Conservation (phyloP, 2,329 filamentous ascomycete genomes). For the Tolypocladium endophyticum region DNA sequence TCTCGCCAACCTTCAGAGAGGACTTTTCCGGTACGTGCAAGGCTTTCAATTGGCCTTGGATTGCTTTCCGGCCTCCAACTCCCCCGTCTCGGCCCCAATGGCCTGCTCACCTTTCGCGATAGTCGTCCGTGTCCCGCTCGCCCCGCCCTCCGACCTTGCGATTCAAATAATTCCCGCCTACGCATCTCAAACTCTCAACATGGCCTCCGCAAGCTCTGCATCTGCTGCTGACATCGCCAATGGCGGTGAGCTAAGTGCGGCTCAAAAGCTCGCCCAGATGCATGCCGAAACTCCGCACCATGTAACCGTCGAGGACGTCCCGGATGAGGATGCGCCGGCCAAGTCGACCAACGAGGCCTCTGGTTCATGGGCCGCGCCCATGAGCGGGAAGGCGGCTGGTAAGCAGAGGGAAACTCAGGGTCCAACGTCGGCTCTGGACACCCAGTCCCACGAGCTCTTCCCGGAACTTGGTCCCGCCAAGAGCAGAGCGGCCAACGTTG, state of each 20-base stretch:
- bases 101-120: not conserved
- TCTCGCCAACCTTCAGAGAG: not conserved
- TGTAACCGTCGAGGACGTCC: slow-evolving; percentile 68
- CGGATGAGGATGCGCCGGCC: slow-evolving; percentile 65
- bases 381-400: slow-evolving; percentile 53
- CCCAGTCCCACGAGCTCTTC: slow-evolving; percentile 83
- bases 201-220: slow-evolving; percentile 26
- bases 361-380: slow-evolving; percentile 34
- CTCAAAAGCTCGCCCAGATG: slow-evolving; percentile 54
- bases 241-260: slow-evolving; percentile 37
- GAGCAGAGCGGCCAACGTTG: slow-evolving; percentile 55
- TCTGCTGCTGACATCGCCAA: slow-evolving; percentile 22
- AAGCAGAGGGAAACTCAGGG: slow-evolving; percentile 53
- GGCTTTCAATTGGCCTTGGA: not conserved
- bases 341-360: slow-evolving; percentile 36
- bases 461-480: slow-evolving; percentile 70
- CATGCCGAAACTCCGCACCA: slow-evolving; percentile 45
- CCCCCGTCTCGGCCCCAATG: not conserved
- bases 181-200: slow-evolving; percentile 14
- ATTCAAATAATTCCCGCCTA: not conserved
- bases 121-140: not conserved
- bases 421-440: slow-evolving; percentile 51
- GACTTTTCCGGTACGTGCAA: not conserved
- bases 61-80: not conserved
- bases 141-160: not conserved